Evolutionary conservation across 768 basidiomycete species (phyloP).

Genomic region (Amanita thiersii): DNA sequence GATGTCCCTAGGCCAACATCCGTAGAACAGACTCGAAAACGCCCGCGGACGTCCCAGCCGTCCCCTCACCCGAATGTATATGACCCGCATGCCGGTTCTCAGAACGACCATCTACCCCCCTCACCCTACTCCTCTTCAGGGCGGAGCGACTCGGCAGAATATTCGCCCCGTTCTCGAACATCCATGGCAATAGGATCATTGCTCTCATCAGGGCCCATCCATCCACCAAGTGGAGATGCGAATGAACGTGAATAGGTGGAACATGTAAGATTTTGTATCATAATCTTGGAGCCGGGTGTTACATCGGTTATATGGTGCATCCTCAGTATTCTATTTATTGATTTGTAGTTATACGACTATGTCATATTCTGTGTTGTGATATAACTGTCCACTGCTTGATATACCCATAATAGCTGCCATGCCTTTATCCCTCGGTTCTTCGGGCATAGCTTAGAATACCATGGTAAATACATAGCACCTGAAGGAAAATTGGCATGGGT

Average conservation of each 20-base stretch:
- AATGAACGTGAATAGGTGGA: not conserved
- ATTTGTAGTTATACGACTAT: conserved; percentile 5
- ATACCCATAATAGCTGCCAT: conserved; percentile 3
- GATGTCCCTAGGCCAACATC: conserved; percentile 26
- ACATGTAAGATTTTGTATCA: not conserved
- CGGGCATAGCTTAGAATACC: no score
- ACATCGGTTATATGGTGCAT: not conserved
- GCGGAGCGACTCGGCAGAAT: conserved; percentile 56
- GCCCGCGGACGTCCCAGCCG: conserved; percentile 51
- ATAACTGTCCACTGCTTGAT: not conserved
- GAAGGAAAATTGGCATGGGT: no score
- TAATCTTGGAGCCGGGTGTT: conserved; percentile 4
- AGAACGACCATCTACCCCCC: conserved; percentile 47
- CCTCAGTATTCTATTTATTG: conserved; percentile 5
- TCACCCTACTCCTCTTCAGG: conserved; percentile 70
- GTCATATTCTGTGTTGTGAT: not conserved
- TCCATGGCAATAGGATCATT: conserved; percentile 80
- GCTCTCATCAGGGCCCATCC: conserved; percentile 38
- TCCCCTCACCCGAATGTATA: conserved; percentile 33
- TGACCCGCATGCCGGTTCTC: conserved; percentile 28
- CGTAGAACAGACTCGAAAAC: conserved; percentile 48
- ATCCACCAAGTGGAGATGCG: not conserved
- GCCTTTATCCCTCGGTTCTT: no score
- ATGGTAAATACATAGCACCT: no score
- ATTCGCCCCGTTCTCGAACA: conserved; percentile 61